Conservation (phyloP, 2,329 filamentous ascomycete species). For the Clonostachys rosea region DNA sequence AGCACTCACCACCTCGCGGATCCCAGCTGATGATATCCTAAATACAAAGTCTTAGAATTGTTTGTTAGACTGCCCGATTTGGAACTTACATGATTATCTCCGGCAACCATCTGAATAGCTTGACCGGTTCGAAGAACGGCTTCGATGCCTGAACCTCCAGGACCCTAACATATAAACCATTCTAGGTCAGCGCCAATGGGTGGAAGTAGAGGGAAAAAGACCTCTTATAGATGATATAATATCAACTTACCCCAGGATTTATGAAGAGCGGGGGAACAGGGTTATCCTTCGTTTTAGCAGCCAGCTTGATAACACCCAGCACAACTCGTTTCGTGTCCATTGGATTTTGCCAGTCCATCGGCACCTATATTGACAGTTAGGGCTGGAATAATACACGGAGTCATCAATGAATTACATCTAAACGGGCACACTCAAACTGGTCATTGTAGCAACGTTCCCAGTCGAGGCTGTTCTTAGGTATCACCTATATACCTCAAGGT, state of each 20-base stretch:
- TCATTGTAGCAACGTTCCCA: constrained; percentile 24
- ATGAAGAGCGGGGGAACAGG: constrained; percentile 22
- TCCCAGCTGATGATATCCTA: constrained; percentile 46
- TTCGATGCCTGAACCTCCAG: constrained; percentile 40
- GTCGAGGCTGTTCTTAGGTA: constrained; percentile 12
- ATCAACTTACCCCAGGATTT: constrained; percentile 22
- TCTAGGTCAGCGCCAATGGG: constrained; percentile 1
- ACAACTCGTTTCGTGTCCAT: constrained; percentile 17
- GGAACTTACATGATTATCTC: constrained; percentile 34
- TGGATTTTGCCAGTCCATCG: constrained; percentile 25
- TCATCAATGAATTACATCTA: constrained; percentile 16
- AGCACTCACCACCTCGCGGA: constrained; percentile 33
- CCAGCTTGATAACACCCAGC: constrained; percentile 21
- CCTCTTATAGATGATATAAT: not conserved
- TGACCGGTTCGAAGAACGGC: constrained; percentile 21
- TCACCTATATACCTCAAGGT: constrained; percentile 19
- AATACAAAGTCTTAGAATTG: not conserved
- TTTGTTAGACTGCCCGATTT: not conserved
- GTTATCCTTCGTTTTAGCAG: constrained; percentile 17
- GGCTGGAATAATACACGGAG: not conserved
- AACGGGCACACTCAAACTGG: constrained; percentile 22
- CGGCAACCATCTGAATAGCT: constrained; percentile 36
- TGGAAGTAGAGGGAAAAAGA: not conserved
- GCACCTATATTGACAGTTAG: constrained; percentile 14
- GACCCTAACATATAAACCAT: constrained; percentile 25